Percentiles rank a stretch among this genome's conserved stretches.
phyloP scores from a whole-genome alignment of 2,329 filamentous ascomycete species.

The Sclerotiophoma versabilis region DNA sequence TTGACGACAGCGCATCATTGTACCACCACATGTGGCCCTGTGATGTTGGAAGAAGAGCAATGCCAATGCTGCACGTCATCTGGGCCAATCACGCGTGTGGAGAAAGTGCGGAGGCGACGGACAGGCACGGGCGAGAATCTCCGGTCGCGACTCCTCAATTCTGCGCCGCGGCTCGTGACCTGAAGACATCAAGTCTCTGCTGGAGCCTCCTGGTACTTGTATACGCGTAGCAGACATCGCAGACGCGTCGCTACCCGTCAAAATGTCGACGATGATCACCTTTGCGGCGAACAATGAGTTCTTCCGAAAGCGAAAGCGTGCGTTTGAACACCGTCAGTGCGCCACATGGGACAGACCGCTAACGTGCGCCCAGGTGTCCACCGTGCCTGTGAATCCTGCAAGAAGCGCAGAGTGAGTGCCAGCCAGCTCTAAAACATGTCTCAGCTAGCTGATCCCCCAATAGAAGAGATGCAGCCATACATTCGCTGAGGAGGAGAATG shows the following conservation, averaged over 20 bases:
- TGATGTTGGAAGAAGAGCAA: not conserved
- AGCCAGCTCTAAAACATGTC: not conserved
- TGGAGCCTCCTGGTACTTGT: conserved; percentile 19
- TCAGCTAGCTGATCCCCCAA: conserved; percentile 5
- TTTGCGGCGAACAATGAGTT: conserved; percentile 56
- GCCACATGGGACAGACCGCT: conserved; percentile 29
- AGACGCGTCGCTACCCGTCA: conserved; percentile 18
- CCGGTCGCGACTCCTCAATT: conserved; percentile 20
- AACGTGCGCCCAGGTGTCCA: conserved; percentile 46
- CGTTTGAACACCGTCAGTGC: conserved; percentile 28
- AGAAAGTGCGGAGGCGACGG: conserved; percentile 15
- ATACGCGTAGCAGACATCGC: conserved; percentile 12
- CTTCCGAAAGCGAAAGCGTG: conserved; percentile 54
- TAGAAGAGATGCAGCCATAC: conserved; percentile 54
- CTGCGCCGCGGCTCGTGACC: conserved; percentile 31
- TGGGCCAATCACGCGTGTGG: conserved; percentile 18
- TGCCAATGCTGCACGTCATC: conserved; percentile 13
- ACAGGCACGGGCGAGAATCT: conserved; percentile 9
- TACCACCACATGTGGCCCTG: conserved; percentile 9
- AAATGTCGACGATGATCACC: conserved; percentile 53
- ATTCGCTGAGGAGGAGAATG: conserved; percentile 47
- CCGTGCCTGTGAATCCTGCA: conserved; percentile 54
- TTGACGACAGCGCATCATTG: conserved; percentile 4
- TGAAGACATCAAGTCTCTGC: conserved; percentile 26
- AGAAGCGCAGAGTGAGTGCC: conserved; percentile 51